Conservation (phyloP, 257 asterid genomes). For the Knoxia roxburghii region DNA sequence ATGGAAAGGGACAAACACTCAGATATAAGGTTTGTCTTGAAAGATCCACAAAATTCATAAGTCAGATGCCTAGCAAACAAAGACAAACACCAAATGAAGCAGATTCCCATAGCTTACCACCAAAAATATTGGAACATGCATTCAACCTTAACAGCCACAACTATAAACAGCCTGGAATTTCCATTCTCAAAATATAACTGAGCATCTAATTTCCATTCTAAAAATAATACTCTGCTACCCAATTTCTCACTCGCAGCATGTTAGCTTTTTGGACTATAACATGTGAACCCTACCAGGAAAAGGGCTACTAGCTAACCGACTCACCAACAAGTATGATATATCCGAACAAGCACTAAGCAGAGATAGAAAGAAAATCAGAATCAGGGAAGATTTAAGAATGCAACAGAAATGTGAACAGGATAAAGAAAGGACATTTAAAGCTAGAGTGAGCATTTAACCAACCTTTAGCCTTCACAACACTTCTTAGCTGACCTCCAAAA, state of each 20-base stretch:
- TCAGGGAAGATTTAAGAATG: neutral
- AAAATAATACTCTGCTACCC: too few relatives aligned
- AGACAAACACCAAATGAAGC: neutral
- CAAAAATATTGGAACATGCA: neutral
- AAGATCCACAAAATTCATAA: neutral
- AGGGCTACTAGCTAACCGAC: neutral
- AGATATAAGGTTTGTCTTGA: neutral
- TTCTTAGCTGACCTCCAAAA: slow-evolving; percentile 74
- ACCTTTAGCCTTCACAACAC: slow-evolving; percentile 88
- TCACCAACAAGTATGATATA: neutral
- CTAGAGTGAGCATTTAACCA: slow-evolving; percentile 13
- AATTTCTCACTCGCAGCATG: neutral
- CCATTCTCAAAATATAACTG: neutral
- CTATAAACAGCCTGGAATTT: neutral
- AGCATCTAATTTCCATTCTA: too few relatives aligned
- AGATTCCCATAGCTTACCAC: neutral
- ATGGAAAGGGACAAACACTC: neutral
- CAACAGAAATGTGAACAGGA: neutral
- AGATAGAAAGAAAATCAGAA: neutral
- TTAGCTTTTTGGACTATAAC: neutral
- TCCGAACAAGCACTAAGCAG: neutral
- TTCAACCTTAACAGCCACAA: neutral
- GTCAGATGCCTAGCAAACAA: neutral
- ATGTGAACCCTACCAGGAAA: neutral
- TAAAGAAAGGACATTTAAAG: neutral